These are phyloP conservation scores for Plectosphaerella cucumerina DNA, from an alignment of 2,329 filamentous ascomycete species.

Conservation along the genomic window DNA sequence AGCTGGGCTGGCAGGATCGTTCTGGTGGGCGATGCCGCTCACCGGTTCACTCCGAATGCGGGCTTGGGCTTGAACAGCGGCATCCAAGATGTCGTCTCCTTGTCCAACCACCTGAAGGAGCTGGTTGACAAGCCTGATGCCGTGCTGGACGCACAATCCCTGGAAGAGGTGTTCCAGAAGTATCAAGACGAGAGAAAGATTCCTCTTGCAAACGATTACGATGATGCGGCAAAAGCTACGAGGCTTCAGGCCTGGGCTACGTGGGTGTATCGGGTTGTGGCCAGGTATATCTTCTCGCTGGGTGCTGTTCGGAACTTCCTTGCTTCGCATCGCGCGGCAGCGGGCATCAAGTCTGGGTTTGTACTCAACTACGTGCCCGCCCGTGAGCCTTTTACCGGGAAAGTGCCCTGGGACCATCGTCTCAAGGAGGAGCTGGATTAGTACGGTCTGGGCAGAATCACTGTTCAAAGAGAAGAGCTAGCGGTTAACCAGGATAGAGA, in stretches of 20 bases:
- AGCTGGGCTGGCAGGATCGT: slow-evolving; percentile 26
- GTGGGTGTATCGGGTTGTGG: slow-evolving; percentile 15
- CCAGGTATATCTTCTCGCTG: slow-evolving; percentile 15
- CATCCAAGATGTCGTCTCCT: slow-evolving; percentile 24
- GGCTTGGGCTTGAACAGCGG: slow-evolving; percentile 30
- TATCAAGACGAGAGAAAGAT: slow-evolving; percentile 15
- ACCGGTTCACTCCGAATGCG: slow-evolving; percentile 31
- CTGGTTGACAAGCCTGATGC: not conserved
- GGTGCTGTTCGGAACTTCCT: slow-evolving; percentile 4
- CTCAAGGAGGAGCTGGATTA: too few relatives aligned
- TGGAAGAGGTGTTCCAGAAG: slow-evolving; percentile 11
- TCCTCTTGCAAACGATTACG: slow-evolving; percentile 9
- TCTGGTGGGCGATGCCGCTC: slow-evolving; percentile 29
- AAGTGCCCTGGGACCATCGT: slow-evolving; percentile 8
- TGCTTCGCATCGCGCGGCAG: slow-evolving; percentile 6
- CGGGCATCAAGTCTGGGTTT: slow-evolving; percentile 6
- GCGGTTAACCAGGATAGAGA: too few relatives aligned
- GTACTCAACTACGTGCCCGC: slow-evolving; percentile 16
- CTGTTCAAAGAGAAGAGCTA: too few relatives aligned
- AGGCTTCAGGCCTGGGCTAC: slow-evolving; percentile 21
- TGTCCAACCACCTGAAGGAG: slow-evolving; percentile 21
- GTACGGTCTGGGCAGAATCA: too few relatives aligned
- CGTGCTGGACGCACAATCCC: not conserved
- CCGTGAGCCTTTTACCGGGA: slow-evolving; percentile 13
- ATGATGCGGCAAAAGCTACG: slow-evolving; percentile 11